phyloP scores from a whole-genome alignment of 1,139 yeast species.

The Casaregolazyma suthepensis region DNA sequence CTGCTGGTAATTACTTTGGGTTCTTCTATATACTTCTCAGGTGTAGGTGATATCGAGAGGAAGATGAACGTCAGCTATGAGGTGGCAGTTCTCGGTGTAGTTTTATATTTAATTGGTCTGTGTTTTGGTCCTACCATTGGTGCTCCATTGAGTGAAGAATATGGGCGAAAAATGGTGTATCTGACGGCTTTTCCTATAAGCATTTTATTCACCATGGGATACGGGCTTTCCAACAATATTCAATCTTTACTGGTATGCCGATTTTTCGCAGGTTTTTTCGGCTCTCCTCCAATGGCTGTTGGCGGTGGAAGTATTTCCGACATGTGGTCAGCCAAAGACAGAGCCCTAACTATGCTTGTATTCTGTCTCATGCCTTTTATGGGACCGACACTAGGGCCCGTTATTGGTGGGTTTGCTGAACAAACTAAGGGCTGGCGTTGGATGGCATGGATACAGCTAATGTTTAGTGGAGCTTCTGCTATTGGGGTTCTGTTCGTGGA shows the following conservation, averaged over 20 bases:
- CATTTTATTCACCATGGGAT: conserved; percentile 13
- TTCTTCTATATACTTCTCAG: conserved; percentile 33
- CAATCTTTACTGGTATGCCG: conserved; percentile 44
- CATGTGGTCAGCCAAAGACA: conserved; percentile 30
- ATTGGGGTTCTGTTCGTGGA: conserved; percentile 20
- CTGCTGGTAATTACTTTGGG: conserved; percentile 33
- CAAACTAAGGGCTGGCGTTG: conserved; percentile 68
- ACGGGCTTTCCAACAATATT: conserved; percentile 47
- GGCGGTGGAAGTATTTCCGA: conserved; percentile 71
- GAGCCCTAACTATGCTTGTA: conserved; percentile 8
- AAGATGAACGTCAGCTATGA: conserved; percentile 17
- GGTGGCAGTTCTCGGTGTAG: conserved; percentile 41
- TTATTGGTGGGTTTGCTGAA: conserved; percentile 73
- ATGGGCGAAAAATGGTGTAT: conserved; percentile 53
- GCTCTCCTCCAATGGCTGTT: conserved; percentile 55
- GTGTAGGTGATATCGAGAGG: conserved; percentile 19
- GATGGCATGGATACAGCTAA: conserved; percentile 70
- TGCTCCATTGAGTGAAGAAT: conserved; percentile 47
- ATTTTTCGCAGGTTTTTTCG: conserved; percentile 58
- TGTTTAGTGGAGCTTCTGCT: conserved; percentile 54
- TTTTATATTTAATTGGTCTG: conserved; percentile 54
- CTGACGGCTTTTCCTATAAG: conserved; percentile 42
- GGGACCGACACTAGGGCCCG: conserved; percentile 82
- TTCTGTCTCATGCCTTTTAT: conserved; percentile 27
- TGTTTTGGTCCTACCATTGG: conserved; percentile 50